phyloP scores from a whole-genome alignment of 441 rosid species.

The Adansonia grandidieri region DNA sequence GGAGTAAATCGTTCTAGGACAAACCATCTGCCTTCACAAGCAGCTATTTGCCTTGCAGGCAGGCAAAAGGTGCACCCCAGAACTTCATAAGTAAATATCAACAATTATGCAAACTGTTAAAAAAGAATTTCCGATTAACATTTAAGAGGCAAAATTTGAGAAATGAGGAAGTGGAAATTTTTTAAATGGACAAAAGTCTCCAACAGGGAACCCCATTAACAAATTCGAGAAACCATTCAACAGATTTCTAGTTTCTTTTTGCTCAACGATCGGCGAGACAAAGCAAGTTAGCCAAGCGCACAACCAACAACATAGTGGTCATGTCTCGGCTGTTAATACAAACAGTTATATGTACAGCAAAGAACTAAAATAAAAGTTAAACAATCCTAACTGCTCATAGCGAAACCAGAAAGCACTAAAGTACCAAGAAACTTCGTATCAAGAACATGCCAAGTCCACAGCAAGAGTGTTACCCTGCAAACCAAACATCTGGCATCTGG shows the following conservation, averaged over 20 bases:
- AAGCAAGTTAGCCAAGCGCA: constrained; percentile 21
- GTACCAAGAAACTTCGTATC: constrained; percentile 21
- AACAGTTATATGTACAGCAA: constrained; percentile 34
- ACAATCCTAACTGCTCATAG: constrained; percentile 17
- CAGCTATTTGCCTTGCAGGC: neutral
- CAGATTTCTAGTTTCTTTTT: constrained; percentile 14
- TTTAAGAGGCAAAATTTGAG: constrained; percentile 9
- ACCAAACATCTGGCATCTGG: constrained; percentile 20
- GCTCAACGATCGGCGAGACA: constrained; percentile 16
- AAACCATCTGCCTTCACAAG: no score
- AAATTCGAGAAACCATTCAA: neutral
- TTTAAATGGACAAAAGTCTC: neutral
- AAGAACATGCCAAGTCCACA: neutral
- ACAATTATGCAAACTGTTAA: neutral
- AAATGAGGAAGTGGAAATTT: neutral
- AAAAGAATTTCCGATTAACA: neutral
- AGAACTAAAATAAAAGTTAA: constrained; percentile 14
- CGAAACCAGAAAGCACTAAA: neutral
- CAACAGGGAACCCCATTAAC: constrained; percentile 6
- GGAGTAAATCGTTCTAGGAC: no score
- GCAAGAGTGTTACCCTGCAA: neutral
- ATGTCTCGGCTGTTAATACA: constrained; percentile 16
- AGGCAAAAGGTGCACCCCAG: neutral
- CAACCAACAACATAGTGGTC: constrained; percentile 26
- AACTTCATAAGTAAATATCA: neutral